phyloP scores from a whole-genome alignment of 352 stramenopile genomes.

The Pythium scleroteichum region DNA sequence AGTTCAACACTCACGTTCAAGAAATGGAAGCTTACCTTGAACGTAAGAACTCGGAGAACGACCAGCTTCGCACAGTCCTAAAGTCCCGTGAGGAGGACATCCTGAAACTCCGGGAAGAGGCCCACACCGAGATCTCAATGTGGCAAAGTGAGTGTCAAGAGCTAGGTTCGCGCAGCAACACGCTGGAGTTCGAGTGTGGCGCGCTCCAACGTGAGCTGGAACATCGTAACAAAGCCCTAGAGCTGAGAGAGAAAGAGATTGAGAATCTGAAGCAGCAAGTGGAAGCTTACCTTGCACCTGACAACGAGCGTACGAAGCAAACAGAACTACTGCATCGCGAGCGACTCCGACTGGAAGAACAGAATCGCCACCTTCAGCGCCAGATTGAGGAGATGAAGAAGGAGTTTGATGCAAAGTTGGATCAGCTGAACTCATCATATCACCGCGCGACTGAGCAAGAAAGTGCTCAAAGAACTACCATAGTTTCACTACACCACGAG shows the following conservation, averaged over 20 bases:
- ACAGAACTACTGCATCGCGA: conserved; percentile 56
- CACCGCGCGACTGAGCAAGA: conserved; percentile 48
- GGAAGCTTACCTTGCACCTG: conserved; percentile 49
- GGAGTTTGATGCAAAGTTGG: conserved; percentile 45
- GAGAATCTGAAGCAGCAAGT: conserved; percentile 52
- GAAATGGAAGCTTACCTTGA: conserved; percentile 30
- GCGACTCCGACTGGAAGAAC: conserved; percentile 57
- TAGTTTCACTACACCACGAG: conserved; percentile 52
- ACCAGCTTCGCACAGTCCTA: conserved; percentile 50
- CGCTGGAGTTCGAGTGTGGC: conserved; percentile 42
- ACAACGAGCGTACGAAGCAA: conserved; percentile 56
- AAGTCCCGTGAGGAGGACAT: conserved; percentile 52
- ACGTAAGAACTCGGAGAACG: conserved; percentile 47
- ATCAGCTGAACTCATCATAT: conserved; percentile 48
- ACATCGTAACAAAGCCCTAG: conserved; percentile 49
- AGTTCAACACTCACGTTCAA: conserved; percentile 63
- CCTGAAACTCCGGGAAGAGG: conserved; percentile 31
- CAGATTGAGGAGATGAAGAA: conserved; percentile 45
- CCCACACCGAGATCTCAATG: conserved; percentile 46
- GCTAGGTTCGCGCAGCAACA: conserved; percentile 38
- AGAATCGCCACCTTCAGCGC: conserved; percentile 47
- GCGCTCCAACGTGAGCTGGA: conserved; percentile 56
- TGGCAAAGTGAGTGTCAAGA: conserved; percentile 55
- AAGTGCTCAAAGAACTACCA: conserved; percentile 45
- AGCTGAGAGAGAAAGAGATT: conserved; percentile 51